Base-by-base conservation (phyloP, 768 basidiomycete species). In the Lactifluus piperatus region DNA sequence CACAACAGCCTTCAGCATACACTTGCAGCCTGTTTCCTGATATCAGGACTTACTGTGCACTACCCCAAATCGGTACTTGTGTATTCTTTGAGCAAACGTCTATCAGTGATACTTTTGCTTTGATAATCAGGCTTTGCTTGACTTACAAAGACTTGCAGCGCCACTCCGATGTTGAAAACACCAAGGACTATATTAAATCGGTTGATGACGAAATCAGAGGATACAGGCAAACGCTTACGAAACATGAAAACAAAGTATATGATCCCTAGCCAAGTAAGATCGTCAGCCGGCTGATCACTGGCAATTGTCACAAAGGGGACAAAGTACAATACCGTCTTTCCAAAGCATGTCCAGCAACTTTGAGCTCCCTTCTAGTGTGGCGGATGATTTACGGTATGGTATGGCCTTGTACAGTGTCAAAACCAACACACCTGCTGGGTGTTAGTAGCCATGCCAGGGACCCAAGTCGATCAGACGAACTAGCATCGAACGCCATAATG, bases 191-290 rank as follows among this genome's bases (percentile, higher is more conserved):
- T 5, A 26, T 7, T 8, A 6, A 9, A 22, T 10, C 22, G 29
- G 29, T 39, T 51, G 16, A 13, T 1, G 11, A 4, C 20, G n/a
- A 30, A 3, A n/a, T 7, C 0, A 0, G 5, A 11, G 13, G 37
- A n/a, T 18, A 30, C 13, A 16, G n/a, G 37, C 9, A 11, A 7
- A 46, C 34, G 43, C 13, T 9, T 30, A 63, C 55, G 36, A 24
- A 62, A 27, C 62, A 63, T 57, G 60, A 62, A 62, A n/a, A 63
- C 46, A 16, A 62, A 63, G 51, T 63, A 63, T 7, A 63, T 62
- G 6, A 57, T 24, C 10, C 62, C 62, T 63, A 14, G 18, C 4
- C 30, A 56, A 9, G n/a, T 6, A 14, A 9, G 27, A 24, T 0
- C 8, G 9, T 60, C 22, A 50, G 32, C 36, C 4, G 5, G n/a